A percentile compares a stretch with the other conserved stretches of the same genome.
phyloP scores from a whole-genome alignment of 2,329 filamentous ascomycete genomes.

The Xylariaceae sp. region DNA sequence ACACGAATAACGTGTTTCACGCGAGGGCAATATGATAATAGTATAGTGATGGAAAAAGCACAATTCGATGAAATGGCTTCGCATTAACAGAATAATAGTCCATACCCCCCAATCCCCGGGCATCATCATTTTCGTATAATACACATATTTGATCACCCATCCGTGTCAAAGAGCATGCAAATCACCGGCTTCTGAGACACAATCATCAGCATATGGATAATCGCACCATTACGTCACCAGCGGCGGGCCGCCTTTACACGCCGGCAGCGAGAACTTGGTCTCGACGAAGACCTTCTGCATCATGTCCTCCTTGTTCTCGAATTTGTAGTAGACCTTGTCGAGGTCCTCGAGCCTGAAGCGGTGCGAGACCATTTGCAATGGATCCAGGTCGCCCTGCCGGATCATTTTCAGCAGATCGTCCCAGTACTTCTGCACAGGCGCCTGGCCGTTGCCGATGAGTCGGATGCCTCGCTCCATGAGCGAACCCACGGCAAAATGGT shows the following conservation, averaged over 20 bases:
- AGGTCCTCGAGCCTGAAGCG: conserved; percentile 75
- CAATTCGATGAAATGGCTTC: too few relatives aligned
- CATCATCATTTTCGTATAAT: background rate
- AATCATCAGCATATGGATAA: background rate
- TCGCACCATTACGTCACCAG: conserved; percentile 43
- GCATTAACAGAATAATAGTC: too few relatives aligned
- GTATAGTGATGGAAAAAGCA: too few relatives aligned
- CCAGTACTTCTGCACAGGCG: conserved; percentile 84
- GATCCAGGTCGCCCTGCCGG: conserved; percentile 69
- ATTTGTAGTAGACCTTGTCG: conserved; percentile 66
- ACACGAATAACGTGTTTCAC: too few relatives aligned
- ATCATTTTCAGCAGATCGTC: conserved; percentile 72
- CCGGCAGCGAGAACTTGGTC: conserved; percentile 58
- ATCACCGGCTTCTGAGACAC: background rate
- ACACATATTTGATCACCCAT: background rate
- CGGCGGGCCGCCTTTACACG: conserved; percentile 46
- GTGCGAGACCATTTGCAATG: conserved; percentile 79
- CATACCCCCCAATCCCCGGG: too few relatives aligned
- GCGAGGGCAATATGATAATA: too few relatives aligned
- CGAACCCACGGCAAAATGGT: conserved; percentile 81
- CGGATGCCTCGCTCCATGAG: conserved; percentile 87
- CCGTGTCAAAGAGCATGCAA: background rate
- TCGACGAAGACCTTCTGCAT: conserved; percentile 81
- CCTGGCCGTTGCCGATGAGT: conserved; percentile 68
- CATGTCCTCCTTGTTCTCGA: conserved; percentile 62